Evolutionary conservation across 1,284 basidiomycete species (phyloP).

Genomic region (Cutaneotrichosporon arboriforme): DNA sequence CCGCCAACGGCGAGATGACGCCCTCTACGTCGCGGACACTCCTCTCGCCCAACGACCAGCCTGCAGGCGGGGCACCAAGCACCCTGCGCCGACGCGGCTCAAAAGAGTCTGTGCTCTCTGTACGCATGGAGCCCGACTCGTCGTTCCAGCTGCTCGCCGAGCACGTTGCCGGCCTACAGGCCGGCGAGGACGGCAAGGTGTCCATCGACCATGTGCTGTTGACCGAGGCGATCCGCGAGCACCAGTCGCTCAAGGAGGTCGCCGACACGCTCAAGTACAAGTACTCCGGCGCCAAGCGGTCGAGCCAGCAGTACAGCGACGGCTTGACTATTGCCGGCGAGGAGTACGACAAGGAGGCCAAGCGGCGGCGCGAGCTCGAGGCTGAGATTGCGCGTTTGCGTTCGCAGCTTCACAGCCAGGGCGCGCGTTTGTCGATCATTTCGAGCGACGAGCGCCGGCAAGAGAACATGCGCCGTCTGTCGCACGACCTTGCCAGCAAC

Average conservation of each 20-base stretch:
- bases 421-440: conserved; percentile 73
- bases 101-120: conserved; percentile 32
- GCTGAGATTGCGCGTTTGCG: conserved; percentile 80
- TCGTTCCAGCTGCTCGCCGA: conserved; percentile 29
- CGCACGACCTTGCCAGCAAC: conserved; percentile 70
- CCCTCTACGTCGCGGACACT: conserved; percentile 21
- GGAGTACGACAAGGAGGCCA: conserved; percentile 86
- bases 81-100: conserved; percentile 36
- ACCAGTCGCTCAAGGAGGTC: conserved; percentile 64
- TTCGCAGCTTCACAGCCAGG: conserved; percentile 81
- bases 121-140: conserved; percentile 29
- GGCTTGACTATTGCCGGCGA: conserved; percentile 85
- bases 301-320: conserved; percentile 85
- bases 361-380: conserved; percentile 80
- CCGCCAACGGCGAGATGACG: conserved; percentile 7
- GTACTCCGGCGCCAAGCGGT: conserved; percentile 78
- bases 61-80: conserved; percentile 15
- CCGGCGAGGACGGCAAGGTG: conserved; percentile 60
- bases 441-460: conserved; percentile 70
- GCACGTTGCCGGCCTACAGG: conserved; percentile 59
- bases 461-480: conserved; percentile 70
- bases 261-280: conserved; percentile 64
- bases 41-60: conserved; percentile 26
- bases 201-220: conserved; percentile 70
- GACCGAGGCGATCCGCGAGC: conserved; percentile 62